Base-by-base conservation (phyloP, 2,329 filamentous ascomycete genomes). In the Beauveria sp. region DNA sequence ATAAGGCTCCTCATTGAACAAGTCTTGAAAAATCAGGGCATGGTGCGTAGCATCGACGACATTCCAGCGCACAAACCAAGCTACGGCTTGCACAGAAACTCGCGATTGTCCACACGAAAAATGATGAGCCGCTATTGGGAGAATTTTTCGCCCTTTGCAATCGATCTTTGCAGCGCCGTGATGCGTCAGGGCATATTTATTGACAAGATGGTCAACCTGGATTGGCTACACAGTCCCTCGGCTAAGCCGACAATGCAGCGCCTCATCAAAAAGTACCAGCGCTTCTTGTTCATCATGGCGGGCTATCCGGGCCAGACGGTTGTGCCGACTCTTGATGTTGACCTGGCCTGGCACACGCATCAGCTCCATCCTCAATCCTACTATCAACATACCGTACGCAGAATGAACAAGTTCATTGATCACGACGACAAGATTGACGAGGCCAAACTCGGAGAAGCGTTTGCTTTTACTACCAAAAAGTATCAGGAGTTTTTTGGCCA, bases 391-490 rank as follows among this genome's bases (percentile, higher is more conserved):
- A 87, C 83, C 1, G 69, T 80, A 1, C 60, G 56, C 0, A 71
- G 72, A 24, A 80, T 79, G 0, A 64, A 63, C 1, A 83, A 80
- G 54, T 90, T 91, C 69, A 82, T 93, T 66, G 86, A 93, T 69
- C 91, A 96, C 69, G 88, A 95, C 71, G 91, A 96, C 77, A 93
- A 93, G 74, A 85, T 96, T 24, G 85, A 87, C 54, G 88, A 92
- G 68, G 76, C 76, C 16, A 80, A 79, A 54, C 80, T 96, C 7
- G 83, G 83, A 50, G 76, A 78, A 1, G 78, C 80, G 5, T 95
- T 95, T 68, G 84, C 87, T 69, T 90, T 84, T 83, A 96, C 91
- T 0, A 84, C 81, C 68, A 87, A 86, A 66, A 75, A 73, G 1
- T 96, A 93, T 70, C 83, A 90, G 66, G 83, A 84, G 31, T 72